Evolutionary conservation across 2,329 filamentous ascomycete species (phyloP).

Genomic region (Trichophyton verrucosum): DNA sequence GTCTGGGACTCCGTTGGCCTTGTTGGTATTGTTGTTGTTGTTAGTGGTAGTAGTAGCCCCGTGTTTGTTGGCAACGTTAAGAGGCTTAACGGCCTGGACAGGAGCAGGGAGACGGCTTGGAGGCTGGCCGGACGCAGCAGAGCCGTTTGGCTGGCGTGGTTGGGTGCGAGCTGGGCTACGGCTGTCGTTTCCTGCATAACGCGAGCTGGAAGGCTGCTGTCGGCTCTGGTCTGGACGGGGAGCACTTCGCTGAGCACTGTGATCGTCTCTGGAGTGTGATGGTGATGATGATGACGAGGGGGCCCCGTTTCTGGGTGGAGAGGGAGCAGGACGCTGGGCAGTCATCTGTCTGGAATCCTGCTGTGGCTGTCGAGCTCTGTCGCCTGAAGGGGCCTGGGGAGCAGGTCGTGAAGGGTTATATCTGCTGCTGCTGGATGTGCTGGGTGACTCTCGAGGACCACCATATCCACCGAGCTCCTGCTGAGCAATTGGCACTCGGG

Average conservation of each 20-base stretch:
- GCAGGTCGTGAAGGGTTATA: constrained; percentile 80
- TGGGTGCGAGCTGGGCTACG: constrained; percentile 27
- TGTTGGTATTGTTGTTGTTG: constrained; percentile 17
- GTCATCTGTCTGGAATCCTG: constrained; percentile 44
- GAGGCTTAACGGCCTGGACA: constrained; percentile 54
- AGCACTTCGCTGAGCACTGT: constrained; percentile 25
- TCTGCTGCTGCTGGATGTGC: constrained; percentile 41
- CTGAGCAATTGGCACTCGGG: constrained; percentile 66
- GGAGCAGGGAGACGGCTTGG: constrained; percentile 48
- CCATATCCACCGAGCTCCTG: constrained; percentile 73
- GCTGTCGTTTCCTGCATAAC: constrained; percentile 21
- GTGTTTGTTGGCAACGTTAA: constrained; percentile 63
- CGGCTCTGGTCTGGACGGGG: constrained; percentile 23
- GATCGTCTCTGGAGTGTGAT: constrained; percentile 17
- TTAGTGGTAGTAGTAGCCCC: constrained; percentile 27
- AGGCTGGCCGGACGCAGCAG: constrained; percentile 35
- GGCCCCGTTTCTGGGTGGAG: constrained; percentile 40
- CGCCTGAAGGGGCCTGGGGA: constrained; percentile 57
- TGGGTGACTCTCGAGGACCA: constrained; percentile 39
- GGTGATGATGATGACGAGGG: neutral
- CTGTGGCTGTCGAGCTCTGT: constrained; percentile 29
- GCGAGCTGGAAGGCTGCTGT: constrained; percentile 20
- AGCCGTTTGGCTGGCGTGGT: constrained; percentile 33
- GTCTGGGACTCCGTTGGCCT: constrained; percentile 38
- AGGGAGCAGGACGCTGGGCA: constrained; percentile 73